Base-by-base conservation (phyloP, 2,329 filamentous ascomycete genomes). In the Cephalotrichum gorgonifer region DNA sequence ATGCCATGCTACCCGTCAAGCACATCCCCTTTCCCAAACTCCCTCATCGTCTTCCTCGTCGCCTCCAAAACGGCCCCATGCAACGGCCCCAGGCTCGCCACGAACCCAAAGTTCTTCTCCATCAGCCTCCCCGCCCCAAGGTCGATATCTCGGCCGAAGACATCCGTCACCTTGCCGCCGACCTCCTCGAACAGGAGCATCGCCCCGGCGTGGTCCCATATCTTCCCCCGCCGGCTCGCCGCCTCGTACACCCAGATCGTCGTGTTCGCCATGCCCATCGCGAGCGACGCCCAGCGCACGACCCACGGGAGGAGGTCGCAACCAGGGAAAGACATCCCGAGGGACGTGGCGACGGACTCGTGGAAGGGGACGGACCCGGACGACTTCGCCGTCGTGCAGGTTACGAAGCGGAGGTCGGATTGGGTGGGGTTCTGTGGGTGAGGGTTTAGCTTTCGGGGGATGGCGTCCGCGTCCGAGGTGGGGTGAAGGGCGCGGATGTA, bases 141-240 rank as follows among this genome's bases (percentile, higher is more conserved):
- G 52, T 78, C 71, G n/a, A 80, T 73, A 1, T 64, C 62, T 50
- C 63, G 66, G 1, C 77, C 77, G 43, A 73, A 64, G 0, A 78
- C 66, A 52, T 81, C 77, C 0, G 75, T 79, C 46, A 81, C 66
- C 50, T 63, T 67, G 1, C 77, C 77, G 1, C 77, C 77, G 2
- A 72, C 65, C 57, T 81, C 77, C 52, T 78, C 71, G 41, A 76
- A 80, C 7, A 81, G 57, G 28, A 81, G 56, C 73, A 79, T 78
- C 0, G 76, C 77, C 2, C 77, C 77, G 0, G 76, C 76, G 50
- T 81, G 77, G 52, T 81, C 77, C 77, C 76, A 81, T 1, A 75
- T 65, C 61, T 81, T 80, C 9, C 69, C 77, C 11, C 64, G 64
- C 1, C 75, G 64, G 23, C 69, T 66, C 20, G 66, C 63, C 22